Percentiles rank a stretch among this genome's conserved stretches.
Evolutionary conservation across 257 asterid genomes (phyloP).

Genomic region (Solanum gandarillasii): DNA sequence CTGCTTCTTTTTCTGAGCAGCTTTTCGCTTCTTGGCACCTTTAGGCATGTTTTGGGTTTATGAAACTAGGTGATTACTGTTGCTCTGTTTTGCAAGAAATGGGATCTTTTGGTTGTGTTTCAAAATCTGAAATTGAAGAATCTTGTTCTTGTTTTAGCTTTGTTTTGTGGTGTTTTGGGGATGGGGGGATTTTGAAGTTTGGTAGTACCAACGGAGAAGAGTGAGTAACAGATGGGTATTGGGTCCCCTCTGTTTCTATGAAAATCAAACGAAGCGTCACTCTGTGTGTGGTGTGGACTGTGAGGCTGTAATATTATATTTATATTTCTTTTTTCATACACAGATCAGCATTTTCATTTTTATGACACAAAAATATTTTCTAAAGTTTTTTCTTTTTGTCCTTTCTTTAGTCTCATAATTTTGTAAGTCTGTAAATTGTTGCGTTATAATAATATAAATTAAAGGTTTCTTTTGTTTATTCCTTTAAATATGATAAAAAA

Average conservation of each 20-base stretch:
- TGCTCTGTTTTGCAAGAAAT: background rate
- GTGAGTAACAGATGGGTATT: background rate
- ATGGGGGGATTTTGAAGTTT: background rate
- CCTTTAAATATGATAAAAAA: background rate
- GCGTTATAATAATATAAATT: too few species aligned
- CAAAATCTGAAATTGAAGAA: background rate
- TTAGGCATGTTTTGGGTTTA: constrained; percentile 28
- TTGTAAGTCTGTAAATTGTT: background rate
- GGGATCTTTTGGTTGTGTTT: background rate
- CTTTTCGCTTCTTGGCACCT: constrained; percentile 23
- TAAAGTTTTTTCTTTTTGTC: background rate
- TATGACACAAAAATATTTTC: background rate
- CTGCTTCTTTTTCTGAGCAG: constrained; percentile 35
- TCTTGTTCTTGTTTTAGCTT: background rate
- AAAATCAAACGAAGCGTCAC: background rate
- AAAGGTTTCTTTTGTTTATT: too few species aligned
- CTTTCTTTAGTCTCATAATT: background rate
- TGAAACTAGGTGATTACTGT: background rate
- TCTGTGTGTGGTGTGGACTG: background rate
- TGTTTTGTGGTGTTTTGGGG: background rate
- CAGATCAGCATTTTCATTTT: background rate
- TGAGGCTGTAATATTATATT: background rate
- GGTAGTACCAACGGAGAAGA: background rate
- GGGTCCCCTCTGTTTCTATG: background rate
- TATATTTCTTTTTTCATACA: background rate